Percentiles rank a stretch among this genome's conserved stretches.
phyloP scores from a whole-genome alignment of 768 basidiomycete species.

The Daedaleopsis sinensis region DNA sequence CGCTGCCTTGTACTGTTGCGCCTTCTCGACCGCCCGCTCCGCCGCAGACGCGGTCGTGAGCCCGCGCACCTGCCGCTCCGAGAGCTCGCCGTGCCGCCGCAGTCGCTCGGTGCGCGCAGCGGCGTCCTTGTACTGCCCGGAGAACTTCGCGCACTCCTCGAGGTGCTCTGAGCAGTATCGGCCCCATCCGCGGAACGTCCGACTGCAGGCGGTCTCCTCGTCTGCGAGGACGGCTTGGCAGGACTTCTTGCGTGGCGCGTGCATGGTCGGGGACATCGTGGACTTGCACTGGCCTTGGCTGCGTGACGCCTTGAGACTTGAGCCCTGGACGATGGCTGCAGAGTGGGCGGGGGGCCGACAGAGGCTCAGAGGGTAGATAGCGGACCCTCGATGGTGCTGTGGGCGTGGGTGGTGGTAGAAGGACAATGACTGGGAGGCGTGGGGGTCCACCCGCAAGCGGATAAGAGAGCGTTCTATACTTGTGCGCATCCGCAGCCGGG shows the following conservation, averaged over 20 bases:
- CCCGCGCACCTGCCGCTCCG: not conserved
- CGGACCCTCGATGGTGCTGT: not conserved
- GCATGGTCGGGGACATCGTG: not conserved
- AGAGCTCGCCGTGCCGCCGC: slow-evolving; percentile 1
- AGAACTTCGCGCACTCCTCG: slow-evolving; percentile 1
- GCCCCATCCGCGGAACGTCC: slow-evolving; percentile 6
- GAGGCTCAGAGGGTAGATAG: not conserved
- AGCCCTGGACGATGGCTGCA: no score
- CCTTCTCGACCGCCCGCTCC: not conserved
- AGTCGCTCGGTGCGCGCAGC: slow-evolving; percentile 2
- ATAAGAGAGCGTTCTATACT: not conserved
- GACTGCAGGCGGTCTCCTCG: slow-evolving; percentile 3
- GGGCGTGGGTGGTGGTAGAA: not conserved
- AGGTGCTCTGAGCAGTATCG: slow-evolving; percentile 1
- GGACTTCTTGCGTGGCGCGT: slow-evolving; percentile 4
- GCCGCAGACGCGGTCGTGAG: not conserved
- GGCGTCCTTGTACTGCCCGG: slow-evolving; percentile 5
- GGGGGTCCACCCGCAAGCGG: not conserved
- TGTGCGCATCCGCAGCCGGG: not conserved
- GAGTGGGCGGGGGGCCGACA: not conserved
- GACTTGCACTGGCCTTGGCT: not conserved
- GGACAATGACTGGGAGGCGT: not conserved
- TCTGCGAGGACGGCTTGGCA: slow-evolving; percentile 5
- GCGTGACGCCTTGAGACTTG: not conserved
- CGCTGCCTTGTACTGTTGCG: not conserved